Evolutionary conservation across 2,329 filamentous ascomycete genomes (phyloP).

Genomic region (Alternaria conjuncta): DNA sequence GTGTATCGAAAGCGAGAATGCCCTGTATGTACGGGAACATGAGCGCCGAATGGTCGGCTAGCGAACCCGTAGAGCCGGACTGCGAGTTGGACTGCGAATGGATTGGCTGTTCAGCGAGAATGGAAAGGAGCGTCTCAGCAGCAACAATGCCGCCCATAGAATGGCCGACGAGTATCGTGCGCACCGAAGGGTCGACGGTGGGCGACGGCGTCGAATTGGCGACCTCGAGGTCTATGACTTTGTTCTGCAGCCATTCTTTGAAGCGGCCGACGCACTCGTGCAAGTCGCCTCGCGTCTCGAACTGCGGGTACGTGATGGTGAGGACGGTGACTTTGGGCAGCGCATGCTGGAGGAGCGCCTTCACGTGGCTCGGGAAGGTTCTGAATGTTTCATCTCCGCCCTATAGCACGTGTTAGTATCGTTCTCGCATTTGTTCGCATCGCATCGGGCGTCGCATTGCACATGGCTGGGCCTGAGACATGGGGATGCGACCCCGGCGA

Average conservation of each 20-base stretch:
- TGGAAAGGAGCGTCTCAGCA: constrained; percentile 80
- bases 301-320: constrained; percentile 77
- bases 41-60: constrained; percentile 62
- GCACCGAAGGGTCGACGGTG: constrained; percentile 84
- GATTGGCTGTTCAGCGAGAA: constrained; percentile 64
- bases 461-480: neutral
- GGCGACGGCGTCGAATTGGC: constrained; percentile 79
- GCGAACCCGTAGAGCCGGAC: constrained; percentile 38
- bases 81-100: constrained; percentile 45
- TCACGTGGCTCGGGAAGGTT: constrained; percentile 75
- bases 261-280: constrained; percentile 74
- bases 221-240: constrained; percentile 94
- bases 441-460: neutral
- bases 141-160: constrained; percentile 92
- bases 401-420: constrained; percentile 49
- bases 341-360: constrained; percentile 66
- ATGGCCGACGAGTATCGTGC: constrained; percentile 82
- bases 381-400: constrained; percentile 81
- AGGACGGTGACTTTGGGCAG: constrained; percentile 73
- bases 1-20: constrained; percentile 92
- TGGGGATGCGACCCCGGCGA: neutral
- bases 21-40: constrained; percentile 96
- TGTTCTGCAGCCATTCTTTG: constrained; percentile 84
- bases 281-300: constrained; percentile 81
- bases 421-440: neutral